phyloP scores from a whole-genome alignment of 768 basidiomycete genomes.

The Collybia nuda region DNA sequence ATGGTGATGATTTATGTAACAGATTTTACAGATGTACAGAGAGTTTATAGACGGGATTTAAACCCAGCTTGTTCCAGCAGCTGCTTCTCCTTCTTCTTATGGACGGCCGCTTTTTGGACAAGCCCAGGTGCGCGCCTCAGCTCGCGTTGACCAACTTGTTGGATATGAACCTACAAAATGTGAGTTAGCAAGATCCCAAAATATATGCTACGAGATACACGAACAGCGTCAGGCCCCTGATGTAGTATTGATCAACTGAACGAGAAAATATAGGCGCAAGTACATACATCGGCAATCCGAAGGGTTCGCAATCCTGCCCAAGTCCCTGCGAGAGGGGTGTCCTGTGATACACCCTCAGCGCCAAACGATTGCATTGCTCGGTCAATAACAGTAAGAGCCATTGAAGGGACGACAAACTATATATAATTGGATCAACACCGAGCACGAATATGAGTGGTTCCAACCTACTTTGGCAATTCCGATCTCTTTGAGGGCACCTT shows the following conservation, averaged over 20 bases:
- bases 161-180: conserved; percentile 74
- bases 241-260: conserved; percentile 2
- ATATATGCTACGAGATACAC: conserved; percentile 17
- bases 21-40: conserved; percentile 3
- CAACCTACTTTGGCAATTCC: conserved; percentile 86
- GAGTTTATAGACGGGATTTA: conserved; percentile 52
- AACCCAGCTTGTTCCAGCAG: conserved; percentile 61
- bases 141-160: conserved; percentile 91
- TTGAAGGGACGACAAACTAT: conserved; percentile 90
- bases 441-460: neutral
- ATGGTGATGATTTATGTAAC: neutral
- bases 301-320: conserved; percentile 87
- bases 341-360: conserved; percentile 94
- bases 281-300: conserved; percentile 79
- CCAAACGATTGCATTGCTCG: conserved; percentile 96
- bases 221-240: conserved; percentile 79
- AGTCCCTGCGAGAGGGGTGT: conserved; percentile 73
- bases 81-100: conserved; percentile 59
- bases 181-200: conserved; percentile 9
- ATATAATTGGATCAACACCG: neutral
- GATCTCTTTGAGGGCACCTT: conserved; percentile 96
- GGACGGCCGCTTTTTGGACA: conserved; percentile 49
- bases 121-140: conserved; percentile 73
- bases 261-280: conserved; percentile 1
- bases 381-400: conserved; percentile 88